Percentiles rank a stretch among this genome's conserved stretches.
Conservation (phyloP, 768 basidiomycete genomes). For the Pulveroboletus sp. region DNA sequence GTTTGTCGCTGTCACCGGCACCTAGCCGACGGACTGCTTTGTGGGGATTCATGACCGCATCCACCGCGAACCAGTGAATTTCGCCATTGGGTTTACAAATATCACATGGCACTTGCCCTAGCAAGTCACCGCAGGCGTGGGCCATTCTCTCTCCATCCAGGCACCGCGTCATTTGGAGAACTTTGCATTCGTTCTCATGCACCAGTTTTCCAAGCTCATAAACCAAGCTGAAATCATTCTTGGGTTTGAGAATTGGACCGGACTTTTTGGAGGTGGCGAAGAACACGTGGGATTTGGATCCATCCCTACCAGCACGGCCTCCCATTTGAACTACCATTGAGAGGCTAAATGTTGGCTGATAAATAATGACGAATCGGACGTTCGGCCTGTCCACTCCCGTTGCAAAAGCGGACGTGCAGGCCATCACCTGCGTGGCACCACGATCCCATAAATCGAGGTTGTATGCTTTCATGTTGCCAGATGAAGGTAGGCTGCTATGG, state of each 20-base stretch:
- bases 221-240: not conserved
- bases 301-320: constrained; percentile 7
- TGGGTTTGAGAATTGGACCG: not conserved
- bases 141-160: constrained; percentile 1
- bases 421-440: not conserved
- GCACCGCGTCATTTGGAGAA: not conserved
- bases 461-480: not conserved
- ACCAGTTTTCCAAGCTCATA: constrained; percentile 1
- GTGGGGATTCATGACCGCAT: too few relatives aligned
- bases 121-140: not conserved
- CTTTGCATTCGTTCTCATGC: not conserved
- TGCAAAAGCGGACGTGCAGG: constrained; percentile 4
- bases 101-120: constrained; percentile 1
- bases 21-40: too few relatives aligned
- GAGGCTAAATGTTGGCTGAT: not conserved
- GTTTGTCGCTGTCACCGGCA: too few relatives aligned
- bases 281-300: constrained; percentile 2
- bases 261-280: not conserved
- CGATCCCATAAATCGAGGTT: constrained; percentile 5
- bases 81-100: constrained; percentile 1
- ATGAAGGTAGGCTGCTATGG: not conserved
- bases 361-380: constrained; percentile 2
- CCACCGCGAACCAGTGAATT: not conserved
- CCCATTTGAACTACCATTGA: not conserved
- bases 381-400: constrained; percentile 3